Percentiles rank a stretch among this genome's conserved stretches.
phyloP scores from a whole-genome alignment of 306 rosid genomes.

The Malus sylvestris region DNA sequence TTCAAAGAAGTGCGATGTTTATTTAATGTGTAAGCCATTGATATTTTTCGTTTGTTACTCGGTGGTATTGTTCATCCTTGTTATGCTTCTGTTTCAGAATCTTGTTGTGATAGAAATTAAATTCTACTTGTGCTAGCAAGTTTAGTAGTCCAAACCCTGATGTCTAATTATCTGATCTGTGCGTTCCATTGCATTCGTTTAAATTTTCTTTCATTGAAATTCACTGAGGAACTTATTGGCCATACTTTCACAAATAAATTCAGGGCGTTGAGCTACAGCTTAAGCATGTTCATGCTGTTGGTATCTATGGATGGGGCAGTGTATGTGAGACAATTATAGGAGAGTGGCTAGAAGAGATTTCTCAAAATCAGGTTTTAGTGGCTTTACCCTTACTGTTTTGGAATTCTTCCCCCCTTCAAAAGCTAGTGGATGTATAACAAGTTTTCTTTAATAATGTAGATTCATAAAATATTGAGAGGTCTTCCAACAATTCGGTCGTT shows the following conservation, averaged over 20 bases:
- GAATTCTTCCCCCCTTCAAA: conserved; percentile 17
- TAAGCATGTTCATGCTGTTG: conserved; percentile 79
- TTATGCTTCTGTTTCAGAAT: background rate
- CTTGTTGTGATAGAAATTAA: background rate
- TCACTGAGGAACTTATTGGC: conserved; percentile 18
- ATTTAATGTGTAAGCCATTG: background rate
- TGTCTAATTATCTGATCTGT: background rate
- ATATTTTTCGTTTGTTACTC: background rate
- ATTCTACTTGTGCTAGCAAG: background rate
- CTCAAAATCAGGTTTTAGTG: conserved; percentile 76
- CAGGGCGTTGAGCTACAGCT: conserved; percentile 93
- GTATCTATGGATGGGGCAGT: conserved; percentile 90
- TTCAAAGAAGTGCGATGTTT: background rate
- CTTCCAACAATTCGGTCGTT: conserved; percentile 79
- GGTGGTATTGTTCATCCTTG: background rate
- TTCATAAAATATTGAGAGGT: conserved; percentile 74
- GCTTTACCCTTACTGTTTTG: conserved; percentile 13
- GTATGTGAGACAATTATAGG: conserved; percentile 76
- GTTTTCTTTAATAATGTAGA: conserved; percentile 31
- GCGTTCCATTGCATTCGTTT: background rate
- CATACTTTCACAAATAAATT: conserved; percentile 19
- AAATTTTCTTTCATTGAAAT: conserved; percentile 7
- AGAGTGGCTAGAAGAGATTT: conserved; percentile 93
- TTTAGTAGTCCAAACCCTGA: background rate
- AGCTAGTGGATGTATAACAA: background rate